Evolutionary conservation across 2,329 filamentous ascomycete genomes (phyloP).

Genomic region (Neocucurbitaria cava): DNA sequence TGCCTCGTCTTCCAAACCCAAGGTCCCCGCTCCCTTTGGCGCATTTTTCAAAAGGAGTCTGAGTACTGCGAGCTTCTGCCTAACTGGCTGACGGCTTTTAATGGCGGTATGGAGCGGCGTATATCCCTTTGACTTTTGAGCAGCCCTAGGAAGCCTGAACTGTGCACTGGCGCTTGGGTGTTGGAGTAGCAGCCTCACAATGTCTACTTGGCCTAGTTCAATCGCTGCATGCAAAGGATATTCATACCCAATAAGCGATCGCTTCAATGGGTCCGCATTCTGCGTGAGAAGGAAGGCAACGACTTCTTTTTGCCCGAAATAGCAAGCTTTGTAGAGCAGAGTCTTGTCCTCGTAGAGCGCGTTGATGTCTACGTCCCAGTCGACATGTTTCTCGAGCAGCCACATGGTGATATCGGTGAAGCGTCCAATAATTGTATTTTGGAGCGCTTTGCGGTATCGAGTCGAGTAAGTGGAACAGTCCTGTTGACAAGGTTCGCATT

Average conservation of each 20-base stretch:
- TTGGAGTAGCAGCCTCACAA: not conserved
- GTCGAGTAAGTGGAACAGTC: not conserved
- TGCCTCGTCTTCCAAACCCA: not conserved
- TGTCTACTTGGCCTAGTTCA: not conserved
- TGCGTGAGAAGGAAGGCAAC: not conserved
- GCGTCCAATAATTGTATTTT: constrained; percentile 1
- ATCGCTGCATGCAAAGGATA: constrained; percentile 1
- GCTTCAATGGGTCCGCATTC: not conserved
- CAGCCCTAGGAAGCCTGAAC: not conserved
- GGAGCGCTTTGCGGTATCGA: constrained; percentile 1
- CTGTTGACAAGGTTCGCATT: not conserved
- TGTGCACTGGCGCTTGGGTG: not conserved
- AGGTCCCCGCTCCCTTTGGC: not conserved
- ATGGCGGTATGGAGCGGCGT: constrained; percentile 1
- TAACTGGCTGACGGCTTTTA: not conserved
- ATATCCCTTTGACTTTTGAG: not conserved
- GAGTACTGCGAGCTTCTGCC: not conserved
- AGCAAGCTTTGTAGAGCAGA: not conserved
- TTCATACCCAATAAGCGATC: constrained; percentile 2
- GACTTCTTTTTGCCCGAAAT: constrained; percentile 1
- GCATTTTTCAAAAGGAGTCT: not conserved
- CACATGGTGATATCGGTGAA: not conserved
- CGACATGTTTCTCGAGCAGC: not conserved
- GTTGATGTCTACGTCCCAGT: not conserved
- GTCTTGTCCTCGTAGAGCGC: not conserved